Evolutionary conservation across 441 rosid genomes (phyloP).

Genomic region (Codiaeum variegatum): DNA sequence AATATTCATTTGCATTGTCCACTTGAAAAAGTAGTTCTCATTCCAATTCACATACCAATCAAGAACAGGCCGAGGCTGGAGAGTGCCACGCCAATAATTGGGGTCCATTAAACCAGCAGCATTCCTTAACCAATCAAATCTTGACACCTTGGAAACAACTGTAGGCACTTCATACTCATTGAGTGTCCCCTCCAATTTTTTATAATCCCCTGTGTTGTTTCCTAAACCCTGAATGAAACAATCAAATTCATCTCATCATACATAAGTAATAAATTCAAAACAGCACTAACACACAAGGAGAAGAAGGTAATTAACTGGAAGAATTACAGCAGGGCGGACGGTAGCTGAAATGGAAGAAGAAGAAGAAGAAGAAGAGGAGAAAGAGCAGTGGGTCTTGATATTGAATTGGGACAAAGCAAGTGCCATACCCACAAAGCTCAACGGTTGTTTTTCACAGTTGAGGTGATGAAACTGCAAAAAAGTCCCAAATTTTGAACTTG

Average conservation of each 20-base stretch:
- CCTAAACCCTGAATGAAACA: slow-evolving; percentile 72
- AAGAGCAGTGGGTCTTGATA: slow-evolving; percentile 32
- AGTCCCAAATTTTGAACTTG: background rate
- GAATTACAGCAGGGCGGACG: slow-evolving; percentile 79
- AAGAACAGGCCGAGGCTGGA: slow-evolving; percentile 86
- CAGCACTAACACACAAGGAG: background rate
- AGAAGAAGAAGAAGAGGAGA: slow-evolving; percentile 15
- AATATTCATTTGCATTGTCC: background rate
- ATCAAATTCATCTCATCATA: background rate
- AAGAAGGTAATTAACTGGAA: slow-evolving; percentile 51
- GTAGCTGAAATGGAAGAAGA: slow-evolving; percentile 25
- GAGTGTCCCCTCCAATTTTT: slow-evolving; percentile 50
- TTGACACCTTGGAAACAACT: slow-evolving; percentile 69
- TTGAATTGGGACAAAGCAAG: slow-evolving; percentile 38
- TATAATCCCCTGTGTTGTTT: slow-evolving; percentile 77
- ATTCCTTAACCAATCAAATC: slow-evolving; percentile 85
- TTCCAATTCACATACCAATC: slow-evolving; percentile 53
- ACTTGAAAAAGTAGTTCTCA: background rate
- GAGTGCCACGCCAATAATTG: slow-evolving; percentile 85
- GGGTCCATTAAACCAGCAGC: slow-evolving; percentile 89
- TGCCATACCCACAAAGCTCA: slow-evolving; percentile 37
- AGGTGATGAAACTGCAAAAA: background rate
- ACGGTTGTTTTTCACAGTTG: slow-evolving; percentile 16
- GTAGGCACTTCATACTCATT: slow-evolving; percentile 59
- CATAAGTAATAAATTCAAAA: background rate